phyloP scores from a whole-genome alignment of 2,329 filamentous ascomycete genomes.

The Arthrobotrys musiformis region DNA sequence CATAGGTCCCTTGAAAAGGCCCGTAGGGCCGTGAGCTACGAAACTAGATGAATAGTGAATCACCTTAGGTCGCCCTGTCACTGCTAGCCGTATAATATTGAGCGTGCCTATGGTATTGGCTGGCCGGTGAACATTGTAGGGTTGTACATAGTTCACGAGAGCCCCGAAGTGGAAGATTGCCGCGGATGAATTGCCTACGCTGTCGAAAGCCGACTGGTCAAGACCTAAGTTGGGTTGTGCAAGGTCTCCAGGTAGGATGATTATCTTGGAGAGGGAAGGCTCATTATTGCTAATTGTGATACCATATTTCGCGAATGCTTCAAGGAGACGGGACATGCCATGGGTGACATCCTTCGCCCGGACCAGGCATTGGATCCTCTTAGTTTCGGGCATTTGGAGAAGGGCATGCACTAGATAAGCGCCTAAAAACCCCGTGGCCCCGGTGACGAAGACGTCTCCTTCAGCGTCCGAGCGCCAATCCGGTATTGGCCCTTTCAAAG shows the following conservation, averaged over 20 bases:
- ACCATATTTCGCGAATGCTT: neutral
- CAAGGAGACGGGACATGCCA: conserved; percentile 8
- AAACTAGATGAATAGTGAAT: conserved; percentile 21
- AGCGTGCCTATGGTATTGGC: conserved; percentile 16
- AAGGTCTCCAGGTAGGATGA: conserved; percentile 19
- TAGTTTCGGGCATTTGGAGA: conserved; percentile 15
- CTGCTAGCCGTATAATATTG: conserved; percentile 17
- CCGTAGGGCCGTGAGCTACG: conserved; percentile 17
- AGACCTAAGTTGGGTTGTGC: conserved; percentile 1
- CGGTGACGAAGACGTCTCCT: conserved; percentile 12
- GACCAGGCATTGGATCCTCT: conserved; percentile 10
- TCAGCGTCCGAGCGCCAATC: conserved; percentile 13
- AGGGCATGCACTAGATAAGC: conserved; percentile 12
- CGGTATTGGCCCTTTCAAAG: conserved; percentile 7
- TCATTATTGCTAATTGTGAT: neutral
- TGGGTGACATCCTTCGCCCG: conserved; percentile 5
- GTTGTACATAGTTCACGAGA: conserved; percentile 19
- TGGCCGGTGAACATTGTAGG: conserved; percentile 3
- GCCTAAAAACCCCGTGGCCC: conserved; percentile 17
- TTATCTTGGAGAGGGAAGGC: neutral
- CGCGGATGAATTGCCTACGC: neutral
- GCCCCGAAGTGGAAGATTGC: conserved; percentile 23
- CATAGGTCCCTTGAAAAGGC: conserved; percentile 3
- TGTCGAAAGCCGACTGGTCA: neutral
- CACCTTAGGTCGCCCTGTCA: conserved; percentile 3